These are phyloP conservation scores for Stagonosporopsis tanaceti DNA, from an alignment of 2,329 filamentous ascomycete genomes.

Conservation along the genomic window DNA sequence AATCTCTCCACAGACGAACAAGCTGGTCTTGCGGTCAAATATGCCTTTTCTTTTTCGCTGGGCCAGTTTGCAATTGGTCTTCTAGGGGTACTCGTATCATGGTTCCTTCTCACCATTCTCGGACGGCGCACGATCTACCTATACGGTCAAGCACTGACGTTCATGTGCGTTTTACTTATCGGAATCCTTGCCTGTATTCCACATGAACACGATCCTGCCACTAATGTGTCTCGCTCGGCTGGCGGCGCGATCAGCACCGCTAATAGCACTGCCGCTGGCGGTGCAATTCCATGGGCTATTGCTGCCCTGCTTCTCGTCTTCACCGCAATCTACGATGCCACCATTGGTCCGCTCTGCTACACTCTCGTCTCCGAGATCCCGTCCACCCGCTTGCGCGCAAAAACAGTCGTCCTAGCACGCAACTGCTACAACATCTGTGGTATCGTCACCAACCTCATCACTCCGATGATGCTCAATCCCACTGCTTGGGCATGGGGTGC, in stretches of 20 bases:
- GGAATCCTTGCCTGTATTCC: constrained; percentile 70
- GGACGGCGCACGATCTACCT: constrained; percentile 78
- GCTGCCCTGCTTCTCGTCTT: constrained; percentile 21
- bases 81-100: constrained; percentile 72
- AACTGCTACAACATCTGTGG: constrained; percentile 80
- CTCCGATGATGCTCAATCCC: constrained; percentile 57
- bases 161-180: constrained; percentile 75
- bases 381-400: constrained; percentile 81
- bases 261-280: background rate
- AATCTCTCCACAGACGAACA: constrained; percentile 23
- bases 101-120: constrained; percentile 79
- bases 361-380: constrained; percentile 84
- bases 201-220: background rate
- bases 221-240: background rate
- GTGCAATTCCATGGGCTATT: constrained; percentile 15
- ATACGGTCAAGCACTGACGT: constrained; percentile 64
- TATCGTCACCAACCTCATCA: constrained; percentile 80
- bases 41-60: constrained; percentile 79
- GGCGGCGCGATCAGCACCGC: background rate
- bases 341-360: constrained; percentile 53
- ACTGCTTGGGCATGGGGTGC: constrained; percentile 83
- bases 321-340: constrained; percentile 22
- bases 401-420: constrained; percentile 83
- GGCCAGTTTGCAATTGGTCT: constrained; percentile 28
- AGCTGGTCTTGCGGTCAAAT: constrained; percentile 17